Conservation (phyloP, 169 alveolate genomes). For the Plasmodium yoelii region DNA sequence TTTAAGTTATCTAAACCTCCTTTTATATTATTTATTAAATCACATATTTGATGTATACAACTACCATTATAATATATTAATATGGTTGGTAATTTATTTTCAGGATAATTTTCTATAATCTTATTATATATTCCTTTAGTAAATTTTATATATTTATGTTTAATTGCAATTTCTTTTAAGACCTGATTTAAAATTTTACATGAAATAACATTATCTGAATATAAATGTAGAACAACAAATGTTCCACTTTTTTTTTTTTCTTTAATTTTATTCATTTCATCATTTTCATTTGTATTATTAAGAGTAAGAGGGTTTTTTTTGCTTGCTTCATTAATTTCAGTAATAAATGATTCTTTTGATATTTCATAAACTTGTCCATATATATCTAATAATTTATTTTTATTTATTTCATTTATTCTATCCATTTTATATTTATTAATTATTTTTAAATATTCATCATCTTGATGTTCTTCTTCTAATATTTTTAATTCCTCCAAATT, state of each 20-base stretch:
- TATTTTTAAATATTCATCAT: constrained; percentile 60
- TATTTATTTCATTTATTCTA: constrained; percentile 59
- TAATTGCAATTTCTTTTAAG: constrained; percentile 74
- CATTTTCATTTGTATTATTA: not conserved
- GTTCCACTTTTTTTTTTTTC: constrained; percentile 61
- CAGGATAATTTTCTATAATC: constrained; percentile 85
- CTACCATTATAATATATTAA: constrained; percentile 84
- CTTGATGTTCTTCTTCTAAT: constrained; percentile 68
- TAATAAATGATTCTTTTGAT: constrained; percentile 74
- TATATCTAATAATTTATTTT: constrained; percentile 51
- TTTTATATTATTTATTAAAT: constrained; percentile 39
- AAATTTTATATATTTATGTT: constrained; percentile 82
- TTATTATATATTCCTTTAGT: constrained; percentile 81
- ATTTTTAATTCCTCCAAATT: constrained; percentile 62
- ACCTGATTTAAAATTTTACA: constrained; percentile 77
- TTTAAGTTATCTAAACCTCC: constrained; percentile 55
- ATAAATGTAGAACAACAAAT: constrained; percentile 82
- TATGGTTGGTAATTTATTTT: constrained; percentile 81
- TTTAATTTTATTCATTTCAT: constrained; percentile 2
- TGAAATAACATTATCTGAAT: constrained; percentile 76
- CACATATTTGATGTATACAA: constrained; percentile 80
- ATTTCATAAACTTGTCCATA: constrained; percentile 78
- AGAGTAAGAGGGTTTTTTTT: constrained; percentile 60
- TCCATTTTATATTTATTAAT: constrained; percentile 45
- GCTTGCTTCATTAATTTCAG: constrained; percentile 79